Evolutionary conservation across 1,139 yeast species (phyloP).

Genomic region (Candida tropicalis): DNA sequence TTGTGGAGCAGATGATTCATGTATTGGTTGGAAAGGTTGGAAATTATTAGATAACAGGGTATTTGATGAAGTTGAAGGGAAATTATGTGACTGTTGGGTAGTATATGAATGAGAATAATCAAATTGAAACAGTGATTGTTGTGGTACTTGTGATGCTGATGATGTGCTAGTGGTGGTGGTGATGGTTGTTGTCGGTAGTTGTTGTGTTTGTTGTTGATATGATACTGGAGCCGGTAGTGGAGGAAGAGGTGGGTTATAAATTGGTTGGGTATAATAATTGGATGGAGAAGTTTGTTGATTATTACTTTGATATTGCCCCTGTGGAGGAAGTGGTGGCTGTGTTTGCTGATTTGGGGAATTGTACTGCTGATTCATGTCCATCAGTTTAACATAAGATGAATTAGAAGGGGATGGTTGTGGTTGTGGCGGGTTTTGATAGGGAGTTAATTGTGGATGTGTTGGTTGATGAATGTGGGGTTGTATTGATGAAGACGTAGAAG

Average conservation of each 20-base stretch:
- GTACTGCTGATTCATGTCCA: constrained; percentile 5
- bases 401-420: constrained; percentile 6
- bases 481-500: background rate
- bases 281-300: constrained; percentile 9
- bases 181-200: constrained; percentile 7
- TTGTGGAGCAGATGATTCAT: constrained; percentile 14
- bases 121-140: constrained; percentile 6
- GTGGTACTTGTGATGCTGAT: constrained; percentile 4
- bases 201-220: constrained; percentile 1
- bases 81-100: constrained; percentile 7
- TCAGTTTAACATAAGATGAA: constrained; percentile 3
- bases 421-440: constrained; percentile 10
- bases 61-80: constrained; percentile 5
- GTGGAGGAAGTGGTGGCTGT: no score
- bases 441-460: constrained; percentile 5
- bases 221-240: no score
- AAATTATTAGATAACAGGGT: constrained; percentile 1
- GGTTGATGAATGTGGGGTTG: background rate
- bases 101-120: constrained; percentile 3
- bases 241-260: no score
- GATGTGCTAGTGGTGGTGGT: constrained; percentile 1
- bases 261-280: constrained; percentile 4
- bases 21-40: background rate
- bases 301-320: background rate
- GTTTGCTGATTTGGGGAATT: no score